These are phyloP conservation scores for Myxozyma lipomycoides DNA, from an alignment of 805 yeast species.

Conservation along the genomic window DNA sequence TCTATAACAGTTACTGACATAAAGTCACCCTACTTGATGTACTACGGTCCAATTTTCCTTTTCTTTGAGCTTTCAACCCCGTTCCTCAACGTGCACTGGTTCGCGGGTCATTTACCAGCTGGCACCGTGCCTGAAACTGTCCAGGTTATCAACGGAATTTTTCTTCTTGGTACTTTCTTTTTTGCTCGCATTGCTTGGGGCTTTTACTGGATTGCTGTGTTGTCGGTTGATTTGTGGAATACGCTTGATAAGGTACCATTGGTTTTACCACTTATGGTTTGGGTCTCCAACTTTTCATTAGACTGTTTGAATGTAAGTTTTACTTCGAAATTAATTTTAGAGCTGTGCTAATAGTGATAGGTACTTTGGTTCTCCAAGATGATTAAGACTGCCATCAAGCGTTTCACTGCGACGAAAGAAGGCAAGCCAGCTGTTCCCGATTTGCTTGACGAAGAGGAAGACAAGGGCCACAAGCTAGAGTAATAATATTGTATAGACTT, in stretches of 20 bases:
- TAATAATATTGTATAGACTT: background rate
- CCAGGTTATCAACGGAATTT: conserved; percentile 59
- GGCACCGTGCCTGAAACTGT: conserved; percentile 54
- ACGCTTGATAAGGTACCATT: conserved; percentile 41
- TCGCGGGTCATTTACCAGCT: conserved; percentile 68
- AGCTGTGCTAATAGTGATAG: conserved; percentile 1
- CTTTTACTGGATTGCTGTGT: conserved; percentile 57
- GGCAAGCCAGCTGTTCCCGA: conserved; percentile 10
- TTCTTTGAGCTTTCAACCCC: conserved; percentile 89
- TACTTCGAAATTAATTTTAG: background rate
- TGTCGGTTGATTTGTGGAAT: conserved; percentile 50
- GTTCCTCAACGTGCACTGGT: conserved; percentile 93
- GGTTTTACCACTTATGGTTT: conserved; percentile 48
- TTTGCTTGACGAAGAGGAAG: conserved; percentile 17
- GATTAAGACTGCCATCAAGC: conserved; percentile 56
- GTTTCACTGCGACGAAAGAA: conserved; percentile 11
- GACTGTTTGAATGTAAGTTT: conserved; percentile 53
- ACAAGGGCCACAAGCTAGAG: conserved; percentile 25
- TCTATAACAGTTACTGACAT: background rate
- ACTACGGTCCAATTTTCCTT: conserved; percentile 78
- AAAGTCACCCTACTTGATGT: conserved; percentile 66
- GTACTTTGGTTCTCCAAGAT: conserved; percentile 84
- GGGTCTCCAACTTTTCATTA: conserved; percentile 58
- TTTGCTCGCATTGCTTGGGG: conserved; percentile 83
- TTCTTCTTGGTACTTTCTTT: conserved; percentile 68